Conservation (phyloP, 1,284 basidiomycete genomes). For the Coniferiporia sulphurascens region DNA sequence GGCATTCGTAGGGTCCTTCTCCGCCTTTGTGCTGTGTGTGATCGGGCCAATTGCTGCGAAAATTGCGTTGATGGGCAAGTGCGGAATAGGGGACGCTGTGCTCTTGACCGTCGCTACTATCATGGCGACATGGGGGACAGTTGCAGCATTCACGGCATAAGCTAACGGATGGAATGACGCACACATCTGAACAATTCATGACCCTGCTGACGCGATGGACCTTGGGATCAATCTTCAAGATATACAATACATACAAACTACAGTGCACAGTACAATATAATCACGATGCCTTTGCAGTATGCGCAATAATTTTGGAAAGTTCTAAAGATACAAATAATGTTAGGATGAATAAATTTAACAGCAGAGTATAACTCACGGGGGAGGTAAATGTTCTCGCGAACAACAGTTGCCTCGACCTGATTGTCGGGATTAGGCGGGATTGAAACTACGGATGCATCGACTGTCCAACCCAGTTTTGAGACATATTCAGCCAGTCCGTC, state of each 20-base stretch:
- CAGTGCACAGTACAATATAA: constrained; percentile 1
- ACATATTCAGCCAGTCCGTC: constrained; percentile 63
- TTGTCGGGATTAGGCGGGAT: constrained; percentile 92
- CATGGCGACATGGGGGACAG: constrained; percentile 79
- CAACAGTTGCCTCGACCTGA: constrained; percentile 90
- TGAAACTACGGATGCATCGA: constrained; percentile 57
- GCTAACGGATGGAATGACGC: neutral
- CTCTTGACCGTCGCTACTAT: constrained; percentile 52
- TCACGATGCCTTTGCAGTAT: constrained; percentile 47
- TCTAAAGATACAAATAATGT: constrained; percentile 42
- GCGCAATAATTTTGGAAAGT: constrained; percentile 78
- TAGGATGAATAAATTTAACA: constrained; percentile 9
- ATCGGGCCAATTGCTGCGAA: constrained; percentile 73
- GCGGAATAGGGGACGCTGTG: constrained; percentile 45
- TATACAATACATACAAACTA: neutral
- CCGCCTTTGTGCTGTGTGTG: constrained; percentile 80
- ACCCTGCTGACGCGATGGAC: neutral
- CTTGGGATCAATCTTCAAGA: neutral
- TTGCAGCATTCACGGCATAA: constrained; percentile 49
- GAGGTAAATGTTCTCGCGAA: constrained; percentile 86
- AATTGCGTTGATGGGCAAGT: constrained; percentile 48
- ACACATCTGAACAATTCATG: neutral
- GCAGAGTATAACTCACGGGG: constrained; percentile 61
- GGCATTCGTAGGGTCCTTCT: constrained; percentile 87
- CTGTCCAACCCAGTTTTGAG: constrained; percentile 69